A percentile compares a stretch with the other conserved stretches of the same genome.
These are phyloP conservation scores for carrot (Daucus carota) DNA, from an alignment of 129 eudicot species.

Conservation along the genomic window DH1_v3.0 NC_030382.2:49590001-49590500, in stretches of 20 bases:
- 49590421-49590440: not conserved
- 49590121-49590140: constrained; percentile 34
- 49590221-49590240: not conserved
- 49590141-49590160: not conserved
- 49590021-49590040: constrained; percentile 54
- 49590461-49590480: not conserved
- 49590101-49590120: constrained; percentile 21
- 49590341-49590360: not conserved
- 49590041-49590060: constrained; percentile 55
- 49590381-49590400: not conserved
- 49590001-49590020: constrained; percentile 46
- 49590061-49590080: constrained; percentile 74
- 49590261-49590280: not conserved
- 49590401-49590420: not conserved
- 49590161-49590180: not conserved
- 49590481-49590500: not conserved
- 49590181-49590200: not conserved
- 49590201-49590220: not conserved
- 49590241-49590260: not conserved
- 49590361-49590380: not conserved
- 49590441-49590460: not conserved
- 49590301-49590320: not conserved
- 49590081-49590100: constrained; percentile 71
- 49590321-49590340: not conserved
- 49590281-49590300: not conserved